These are phyloP conservation scores for Eugenia klotzschiana DNA, from an alignment of 441 rosid species.

Conservation along the genomic window DNA sequence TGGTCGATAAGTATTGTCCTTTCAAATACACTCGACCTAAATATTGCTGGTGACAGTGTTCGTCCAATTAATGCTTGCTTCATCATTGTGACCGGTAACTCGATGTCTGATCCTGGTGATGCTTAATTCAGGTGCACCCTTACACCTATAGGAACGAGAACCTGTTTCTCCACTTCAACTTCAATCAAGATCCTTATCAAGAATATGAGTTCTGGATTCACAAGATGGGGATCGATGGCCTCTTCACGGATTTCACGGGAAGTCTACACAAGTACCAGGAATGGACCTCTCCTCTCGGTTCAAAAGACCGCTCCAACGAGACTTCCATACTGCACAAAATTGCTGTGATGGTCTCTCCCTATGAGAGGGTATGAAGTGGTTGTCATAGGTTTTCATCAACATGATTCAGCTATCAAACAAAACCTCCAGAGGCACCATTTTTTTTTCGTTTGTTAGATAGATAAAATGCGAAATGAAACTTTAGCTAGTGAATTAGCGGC, in stretches of 20 bases:
- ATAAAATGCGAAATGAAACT: background rate
- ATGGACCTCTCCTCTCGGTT: constrained; percentile 29
- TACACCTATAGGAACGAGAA: constrained; percentile 80
- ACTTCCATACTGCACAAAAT: constrained; percentile 29
- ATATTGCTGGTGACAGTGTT: background rate
- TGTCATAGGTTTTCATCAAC: background rate
- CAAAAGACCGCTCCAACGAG: constrained; percentile 1
- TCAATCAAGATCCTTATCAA: constrained; percentile 56
- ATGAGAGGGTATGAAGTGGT: constrained; percentile 1
- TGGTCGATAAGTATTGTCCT: background rate
- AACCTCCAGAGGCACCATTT: background rate
- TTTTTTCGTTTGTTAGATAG: background rate
- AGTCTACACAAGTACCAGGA: constrained; percentile 65
- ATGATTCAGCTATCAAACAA: too few relatives aligned
- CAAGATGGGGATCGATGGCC: constrained; percentile 75
- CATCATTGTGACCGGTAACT: background rate
- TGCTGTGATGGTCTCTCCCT: constrained; percentile 20
- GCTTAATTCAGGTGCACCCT: constrained; percentile 60
- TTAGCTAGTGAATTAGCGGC: background rate
- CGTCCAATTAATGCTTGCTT: background rate
- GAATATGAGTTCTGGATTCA: constrained; percentile 79
- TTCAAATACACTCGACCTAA: background rate
- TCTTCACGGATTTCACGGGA: constrained; percentile 87
- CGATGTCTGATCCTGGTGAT: background rate
- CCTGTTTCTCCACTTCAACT: constrained; percentile 42